Percentiles rank a stretch among this genome's conserved stretches.
These are phyloP conservation scores for Irpex sp. DNA, from an alignment of 1,284 basidiomycete genomes.

Conservation along the genomic window DNA sequence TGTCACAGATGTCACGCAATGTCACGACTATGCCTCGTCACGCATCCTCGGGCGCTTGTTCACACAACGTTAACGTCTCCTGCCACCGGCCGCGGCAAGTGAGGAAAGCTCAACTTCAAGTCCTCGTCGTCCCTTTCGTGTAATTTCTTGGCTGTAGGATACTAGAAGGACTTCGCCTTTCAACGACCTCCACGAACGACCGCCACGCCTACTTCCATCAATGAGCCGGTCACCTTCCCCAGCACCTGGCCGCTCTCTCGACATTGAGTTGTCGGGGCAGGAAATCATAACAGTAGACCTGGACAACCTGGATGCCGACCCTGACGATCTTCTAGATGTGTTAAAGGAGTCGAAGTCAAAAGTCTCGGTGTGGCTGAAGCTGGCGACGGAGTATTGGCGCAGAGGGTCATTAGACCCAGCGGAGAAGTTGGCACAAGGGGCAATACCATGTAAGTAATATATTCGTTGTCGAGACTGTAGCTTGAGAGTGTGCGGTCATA, in stretches of 20 bases:
- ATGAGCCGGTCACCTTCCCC: conserved; percentile 24
- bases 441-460: conserved; percentile 50
- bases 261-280: conserved; percentile 70
- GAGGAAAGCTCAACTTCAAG: not conserved
- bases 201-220: not conserved
- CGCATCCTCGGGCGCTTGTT: not conserved
- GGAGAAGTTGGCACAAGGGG: conserved; percentile 59
- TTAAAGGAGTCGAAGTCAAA: conserved; percentile 64
- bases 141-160: not conserved
- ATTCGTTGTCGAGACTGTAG: not conserved
- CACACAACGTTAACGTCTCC: not conserved
- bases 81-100: not conserved
- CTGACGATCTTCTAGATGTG: conserved; percentile 67
- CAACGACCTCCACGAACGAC: not conserved
- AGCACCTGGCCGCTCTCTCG: conserved; percentile 28
- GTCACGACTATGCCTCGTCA: not conserved
- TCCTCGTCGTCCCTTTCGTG: not conserved
- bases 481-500: conserved; percentile 18
- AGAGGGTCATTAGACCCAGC: conserved; percentile 62
- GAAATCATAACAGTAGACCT: conserved; percentile 78
- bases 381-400: conserved; percentile 76
- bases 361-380: conserved; percentile 68
- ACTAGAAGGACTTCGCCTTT: not conserved
- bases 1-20: not conserved
- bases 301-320: conserved; percentile 68